These are phyloP conservation scores for Cerioporus squamosus DNA, from an alignment of 1,284 basidiomycete genomes.

Conservation along the genomic window DNA sequence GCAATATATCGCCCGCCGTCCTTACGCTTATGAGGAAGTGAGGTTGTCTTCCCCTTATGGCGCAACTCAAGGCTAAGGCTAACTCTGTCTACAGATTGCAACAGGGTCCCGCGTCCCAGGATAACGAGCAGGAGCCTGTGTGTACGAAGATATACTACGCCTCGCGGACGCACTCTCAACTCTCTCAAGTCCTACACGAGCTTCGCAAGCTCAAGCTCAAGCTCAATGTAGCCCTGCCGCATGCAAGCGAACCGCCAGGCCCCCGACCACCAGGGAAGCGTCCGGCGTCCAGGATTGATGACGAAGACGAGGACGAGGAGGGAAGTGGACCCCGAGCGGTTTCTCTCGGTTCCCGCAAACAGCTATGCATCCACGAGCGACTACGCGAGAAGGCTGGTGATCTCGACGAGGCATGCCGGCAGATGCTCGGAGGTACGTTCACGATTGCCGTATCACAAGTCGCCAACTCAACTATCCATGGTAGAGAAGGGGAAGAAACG, in stretches of 20 bases:
- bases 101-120: conserved; percentile 10
- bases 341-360: conserved; percentile 89
- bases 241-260: neutral
- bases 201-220: conserved; percentile 69
- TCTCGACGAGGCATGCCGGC: conserved; percentile 91
- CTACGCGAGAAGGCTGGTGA: conserved; percentile 72
- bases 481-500: conserved; percentile 64
- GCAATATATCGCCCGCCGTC: conserved; percentile 79
- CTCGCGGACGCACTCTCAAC: conserved; percentile 94
- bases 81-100: neutral
- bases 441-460: neutral
- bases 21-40: conserved; percentile 83
- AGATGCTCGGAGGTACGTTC: conserved; percentile 76
- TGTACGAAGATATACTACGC: conserved; percentile 91
- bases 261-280: conserved; percentile 1
- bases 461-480: neutral
- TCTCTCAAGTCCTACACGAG: conserved; percentile 90
- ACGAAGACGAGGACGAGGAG: conserved; percentile 19
- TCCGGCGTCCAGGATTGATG: conserved; percentile 7
- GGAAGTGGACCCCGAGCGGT: conserved; percentile 63
- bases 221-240: conserved; percentile 29
- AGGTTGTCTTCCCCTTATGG: conserved; percentile 26
- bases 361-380: conserved; percentile 91
- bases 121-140: conserved; percentile 52
- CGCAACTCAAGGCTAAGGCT: too few relatives aligned